A percentile compares a stretch with the other conserved stretches of the same genome.
phyloP scores from a whole-genome alignment of 805 yeast species.

The Candida stauntonica region DNA sequence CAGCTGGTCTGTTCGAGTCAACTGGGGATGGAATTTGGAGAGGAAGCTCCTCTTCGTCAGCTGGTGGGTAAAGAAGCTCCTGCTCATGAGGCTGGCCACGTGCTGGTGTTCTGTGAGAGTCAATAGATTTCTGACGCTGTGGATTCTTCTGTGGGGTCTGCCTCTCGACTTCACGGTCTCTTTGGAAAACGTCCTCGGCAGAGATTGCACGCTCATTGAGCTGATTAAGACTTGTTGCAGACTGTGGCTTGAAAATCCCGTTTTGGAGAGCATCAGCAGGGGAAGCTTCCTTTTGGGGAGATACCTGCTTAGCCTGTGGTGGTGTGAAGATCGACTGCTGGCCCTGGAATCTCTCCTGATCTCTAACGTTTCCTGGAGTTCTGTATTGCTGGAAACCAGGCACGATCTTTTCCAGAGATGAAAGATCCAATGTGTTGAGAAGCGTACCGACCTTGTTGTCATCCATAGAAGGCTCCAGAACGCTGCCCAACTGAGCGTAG shows the following conservation, averaged over 20 bases:
- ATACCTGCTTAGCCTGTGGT: slow-evolving; percentile 7
- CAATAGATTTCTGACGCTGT: slow-evolving; percentile 6
- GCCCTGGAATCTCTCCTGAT: slow-evolving; percentile 20
- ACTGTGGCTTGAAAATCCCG: neutral
- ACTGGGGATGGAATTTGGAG: slow-evolving; percentile 28
- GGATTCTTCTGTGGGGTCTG: slow-evolving; percentile 8
- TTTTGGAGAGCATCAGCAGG: neutral
- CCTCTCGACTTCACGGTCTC: slow-evolving; percentile 14
- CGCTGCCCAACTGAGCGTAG: slow-evolving; percentile 46
- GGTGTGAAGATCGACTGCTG: slow-evolving; percentile 22
- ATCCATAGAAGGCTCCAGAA: slow-evolving; percentile 48
- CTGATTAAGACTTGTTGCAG: neutral
- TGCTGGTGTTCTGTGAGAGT: neutral
- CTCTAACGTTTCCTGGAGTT: slow-evolving; percentile 29
- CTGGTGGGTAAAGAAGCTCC: slow-evolving; percentile 7
- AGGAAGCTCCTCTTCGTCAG: slow-evolving; percentile 25
- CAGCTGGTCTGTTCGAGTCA: slow-evolving; percentile 12
- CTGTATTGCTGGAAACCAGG: slow-evolving; percentile 34
- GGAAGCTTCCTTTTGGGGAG: slow-evolving; percentile 9
- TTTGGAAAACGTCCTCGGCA: slow-evolving; percentile 25
- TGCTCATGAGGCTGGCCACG: neutral
- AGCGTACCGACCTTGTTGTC: slow-evolving; percentile 55
- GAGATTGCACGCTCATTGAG: slow-evolving; percentile 8
- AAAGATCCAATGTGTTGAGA: slow-evolving; percentile 59
- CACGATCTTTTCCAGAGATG: slow-evolving; percentile 31